Evolutionary conservation across 2,329 filamentous ascomycete species (phyloP), one percentile per base, ranked within the genome.

Genomic region (Simplicillium aogashimaense): DNA sequence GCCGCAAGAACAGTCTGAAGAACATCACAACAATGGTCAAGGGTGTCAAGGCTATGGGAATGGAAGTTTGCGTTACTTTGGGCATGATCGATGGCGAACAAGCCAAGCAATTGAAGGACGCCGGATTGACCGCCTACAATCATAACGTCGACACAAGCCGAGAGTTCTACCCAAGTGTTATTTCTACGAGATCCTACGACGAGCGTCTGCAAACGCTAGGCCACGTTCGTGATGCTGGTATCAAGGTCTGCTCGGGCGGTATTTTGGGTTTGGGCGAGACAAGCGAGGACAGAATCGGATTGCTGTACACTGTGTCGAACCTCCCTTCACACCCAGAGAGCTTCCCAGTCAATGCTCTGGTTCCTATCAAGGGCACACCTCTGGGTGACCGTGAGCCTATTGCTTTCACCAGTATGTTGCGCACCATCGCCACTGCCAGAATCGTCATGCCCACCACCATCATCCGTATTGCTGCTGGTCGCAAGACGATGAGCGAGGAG

Each of bases 31-130:
- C 76, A 39, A 95, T 95, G 88, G 78, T 95, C 4, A 71, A 77
- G 41, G 87, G 87, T 1, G 86, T 95, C 15, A 74, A 82, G 18
- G 81, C 64, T 1, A 72, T 95, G 72, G 85, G 81, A 36, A 90
- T 95, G 85, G 88, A 95, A 61, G 81, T 80, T 7, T 95, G 88
- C 59, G 88, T 95, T n/a, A 95, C 88, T 2, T 72, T 95, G 15
- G 88, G 88, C 50, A 94, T 94, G 88, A 87, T 95, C 51, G 86
- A 94, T 59, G 73, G 70, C 6, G 69, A 72, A 48, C 87, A 94
- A 67, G 88, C 88, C 20, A 75, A 76, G 54, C 84, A 92, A 64
- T 73, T 95, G 48, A 88, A 87, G 57, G 78, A 78, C 2, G 88
- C 87, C 0, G 88, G 88, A 0, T 64, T 95, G 52, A 94, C 88